phyloP scores from a whole-genome alignment of 305 asterid genomes.

The Fraxinus albicans region DNA sequence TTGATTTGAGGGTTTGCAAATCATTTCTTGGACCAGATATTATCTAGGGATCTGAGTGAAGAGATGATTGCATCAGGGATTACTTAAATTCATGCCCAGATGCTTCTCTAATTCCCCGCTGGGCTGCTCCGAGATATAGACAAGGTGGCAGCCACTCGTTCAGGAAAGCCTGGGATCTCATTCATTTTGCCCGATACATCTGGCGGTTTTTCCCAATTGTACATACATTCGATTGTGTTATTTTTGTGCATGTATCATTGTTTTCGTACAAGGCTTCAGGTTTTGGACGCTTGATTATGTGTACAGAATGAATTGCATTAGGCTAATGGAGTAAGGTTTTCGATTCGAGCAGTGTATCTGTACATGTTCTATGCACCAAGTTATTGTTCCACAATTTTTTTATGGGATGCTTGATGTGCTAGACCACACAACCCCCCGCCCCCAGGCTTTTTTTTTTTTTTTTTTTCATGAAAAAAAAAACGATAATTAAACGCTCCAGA shows the following conservation, averaged over 20 bases:
- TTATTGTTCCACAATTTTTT: neutral
- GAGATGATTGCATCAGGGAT: neutral
- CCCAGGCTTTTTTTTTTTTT: too few species aligned
- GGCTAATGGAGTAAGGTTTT: neutral
- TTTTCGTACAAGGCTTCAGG: neutral
- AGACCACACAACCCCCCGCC: too few species aligned
- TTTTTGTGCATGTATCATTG: neutral
- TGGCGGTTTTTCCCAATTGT: neutral
- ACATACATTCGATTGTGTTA: neutral
- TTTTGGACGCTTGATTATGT: neutral
- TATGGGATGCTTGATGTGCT: neutral
- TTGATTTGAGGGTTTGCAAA: conserved; percentile 16
- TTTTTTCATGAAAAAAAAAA: too few species aligned
- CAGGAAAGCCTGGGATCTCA: neutral
- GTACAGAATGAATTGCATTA: neutral
- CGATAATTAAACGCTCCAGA: too few species aligned
- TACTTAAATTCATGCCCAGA: neutral
- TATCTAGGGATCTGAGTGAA: conserved; percentile 1
- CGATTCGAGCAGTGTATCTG: neutral
- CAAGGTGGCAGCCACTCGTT: neutral
- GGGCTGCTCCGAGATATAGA: conserved; percentile 2
- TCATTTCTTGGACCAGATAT: conserved; percentile 12
- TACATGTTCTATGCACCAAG: neutral
- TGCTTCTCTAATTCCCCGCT: conserved; percentile 1
- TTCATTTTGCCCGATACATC: neutral